A percentile compares a stretch with the other conserved stretches of the same genome.
Evolutionary conservation across 345 rosid genomes (phyloP).

Genomic region (Barbarea vulgaris): DNA sequence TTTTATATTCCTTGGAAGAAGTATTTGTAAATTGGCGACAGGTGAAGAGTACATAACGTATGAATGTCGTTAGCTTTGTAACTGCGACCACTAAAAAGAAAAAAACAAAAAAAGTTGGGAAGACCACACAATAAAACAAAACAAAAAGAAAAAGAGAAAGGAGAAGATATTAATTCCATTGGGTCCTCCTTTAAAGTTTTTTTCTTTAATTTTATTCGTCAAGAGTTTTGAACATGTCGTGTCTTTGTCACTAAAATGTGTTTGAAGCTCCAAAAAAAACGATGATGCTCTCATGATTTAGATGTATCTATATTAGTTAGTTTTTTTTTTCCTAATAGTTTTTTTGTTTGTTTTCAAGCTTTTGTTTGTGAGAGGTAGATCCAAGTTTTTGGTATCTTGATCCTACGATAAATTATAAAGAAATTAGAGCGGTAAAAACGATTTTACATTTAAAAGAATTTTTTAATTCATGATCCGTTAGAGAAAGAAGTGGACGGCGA

Average conservation of each 20-base stretch:
- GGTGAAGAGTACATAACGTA: conserved; percentile 13
- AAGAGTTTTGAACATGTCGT: background rate
- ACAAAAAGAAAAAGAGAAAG: background rate
- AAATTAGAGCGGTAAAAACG: background rate
- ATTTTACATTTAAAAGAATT: background rate
- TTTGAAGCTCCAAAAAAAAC: background rate
- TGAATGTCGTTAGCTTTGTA: conserved; percentile 23
- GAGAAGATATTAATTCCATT: conserved; percentile 4
- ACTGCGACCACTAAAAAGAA: conserved; percentile 22
- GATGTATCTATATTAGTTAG: background rate
- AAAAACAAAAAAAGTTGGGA: background rate
- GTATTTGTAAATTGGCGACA: conserved; percentile 18
- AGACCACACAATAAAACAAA: background rate
- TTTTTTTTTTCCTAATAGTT: background rate
- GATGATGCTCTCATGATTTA: background rate
- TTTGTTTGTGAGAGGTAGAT: background rate
- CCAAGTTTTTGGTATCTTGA: background rate
- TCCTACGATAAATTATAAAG: background rate
- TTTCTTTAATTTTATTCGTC: background rate
- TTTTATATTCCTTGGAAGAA: background rate
- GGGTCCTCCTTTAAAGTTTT: background rate
- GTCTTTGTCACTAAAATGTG: background rate
- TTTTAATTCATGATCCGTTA: background rate
- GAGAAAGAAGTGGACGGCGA: conserved; percentile 8
- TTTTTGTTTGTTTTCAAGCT: background rate